Evolutionary conservation across 192 early-diverging fungal genomes (phyloP), one percentile per base, ranked within the genome.

Genomic region (Coemansia biformis): DNA sequence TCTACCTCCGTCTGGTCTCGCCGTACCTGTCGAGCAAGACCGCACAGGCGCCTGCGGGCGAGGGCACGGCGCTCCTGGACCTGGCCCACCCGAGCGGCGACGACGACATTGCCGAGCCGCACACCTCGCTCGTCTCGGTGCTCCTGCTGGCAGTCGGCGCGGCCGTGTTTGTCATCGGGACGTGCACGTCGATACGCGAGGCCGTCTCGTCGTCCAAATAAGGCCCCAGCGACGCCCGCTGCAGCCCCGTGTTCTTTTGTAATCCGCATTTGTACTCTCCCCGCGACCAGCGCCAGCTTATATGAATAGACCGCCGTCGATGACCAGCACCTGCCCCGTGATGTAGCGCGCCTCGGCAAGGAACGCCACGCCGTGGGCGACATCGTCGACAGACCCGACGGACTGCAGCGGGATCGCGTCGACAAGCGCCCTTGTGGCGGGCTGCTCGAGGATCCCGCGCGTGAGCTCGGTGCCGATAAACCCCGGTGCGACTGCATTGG

Each of bases 401-500:
- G 24, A 5, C 13, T 45, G 31, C 35, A 74, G 11, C 28, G 70
- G 59, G 2, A 66, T 52, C 10, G 34, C n/a, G 5, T 56, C 55
- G 11, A 74, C 2, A 40, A 74, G 39, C 24, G 39, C 34, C 24
- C 31, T 51, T 1, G 63, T 66, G 13, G 32, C 51, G 3, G 35
- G 17, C 12, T 46, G 44, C 5, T 51, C 37, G 0, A 51, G 1
- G 1, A 63, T 24, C 2, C 13, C 28, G 1, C 41, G 34, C 2
- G 70, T 74, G 28, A 74, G 45, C 22, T 74, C 63, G 1, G 92
- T 93, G 7, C 81, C 80, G 33, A 92, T 87, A 55, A 85, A 93
- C 32, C 92, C 92, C 30, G 92, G 92, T 9, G 89, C 84, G 60
- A 95, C 80, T 5, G 79, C 77, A 74, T 91, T 92, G 8, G 87